A percentile compares a stretch with the other conserved stretches of the same genome.
Conservation (phyloP, 306 rosid species). For the Rosa chinensis region DNA sequence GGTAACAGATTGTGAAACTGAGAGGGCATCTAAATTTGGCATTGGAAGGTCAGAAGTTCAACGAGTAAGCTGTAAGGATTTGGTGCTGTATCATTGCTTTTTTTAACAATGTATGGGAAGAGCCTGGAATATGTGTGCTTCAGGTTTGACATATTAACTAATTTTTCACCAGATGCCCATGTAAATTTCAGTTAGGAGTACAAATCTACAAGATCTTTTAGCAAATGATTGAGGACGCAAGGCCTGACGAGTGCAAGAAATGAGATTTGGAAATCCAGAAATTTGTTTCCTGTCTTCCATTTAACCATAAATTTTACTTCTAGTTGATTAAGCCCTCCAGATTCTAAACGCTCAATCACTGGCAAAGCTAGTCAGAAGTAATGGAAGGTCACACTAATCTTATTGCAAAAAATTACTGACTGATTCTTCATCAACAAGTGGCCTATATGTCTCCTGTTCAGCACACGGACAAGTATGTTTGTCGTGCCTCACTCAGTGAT, state of each 20-base stretch:
- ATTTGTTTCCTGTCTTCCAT: not conserved
- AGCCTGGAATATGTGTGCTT: not conserved
- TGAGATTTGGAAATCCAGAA: not conserved
- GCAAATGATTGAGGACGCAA: not conserved
- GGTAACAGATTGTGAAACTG: not conserved
- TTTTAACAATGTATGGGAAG: not conserved
- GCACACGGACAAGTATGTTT: conserved; percentile 1
- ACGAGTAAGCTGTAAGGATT: not conserved
- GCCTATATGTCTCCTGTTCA: not conserved
- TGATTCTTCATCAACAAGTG: not conserved
- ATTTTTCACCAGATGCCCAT: not conserved
- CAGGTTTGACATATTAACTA: not conserved
- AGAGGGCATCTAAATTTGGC: not conserved
- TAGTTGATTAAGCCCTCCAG: not conserved
- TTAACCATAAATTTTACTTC: not conserved
- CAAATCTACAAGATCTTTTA: not conserved
- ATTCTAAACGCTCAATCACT: not conserved
- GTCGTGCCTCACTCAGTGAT: not conserved
- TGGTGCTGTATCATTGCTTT: not conserved
- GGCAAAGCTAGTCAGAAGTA: not conserved
- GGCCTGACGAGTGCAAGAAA: conserved; percentile 7
- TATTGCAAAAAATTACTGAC: not conserved
- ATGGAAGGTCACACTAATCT: not conserved
- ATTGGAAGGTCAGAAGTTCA: not conserved
- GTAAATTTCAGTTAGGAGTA: not conserved